A percentile compares a stretch with the other conserved stretches of the same genome.
These are phyloP conservation scores for Diaporthe vaccinii DNA, from an alignment of 2,329 filamentous ascomycete species.

Conservation along the genomic window DNA sequence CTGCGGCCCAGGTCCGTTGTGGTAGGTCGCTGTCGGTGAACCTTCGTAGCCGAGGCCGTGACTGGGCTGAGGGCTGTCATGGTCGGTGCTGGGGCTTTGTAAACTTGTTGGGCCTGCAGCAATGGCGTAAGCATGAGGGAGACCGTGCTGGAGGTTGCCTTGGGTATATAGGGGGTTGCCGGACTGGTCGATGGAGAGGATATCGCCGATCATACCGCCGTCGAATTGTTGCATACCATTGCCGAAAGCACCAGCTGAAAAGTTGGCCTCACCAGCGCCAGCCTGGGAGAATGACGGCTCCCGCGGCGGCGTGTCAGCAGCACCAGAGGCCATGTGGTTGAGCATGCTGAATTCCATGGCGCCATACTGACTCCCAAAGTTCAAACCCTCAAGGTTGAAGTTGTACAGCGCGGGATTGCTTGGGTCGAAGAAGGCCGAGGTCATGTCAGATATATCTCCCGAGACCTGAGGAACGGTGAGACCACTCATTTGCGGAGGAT, in stretches of 20 bases:
- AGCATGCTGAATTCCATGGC: constrained; percentile 97
- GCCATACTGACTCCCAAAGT: constrained; percentile 96
- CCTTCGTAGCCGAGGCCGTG: constrained; percentile 66
- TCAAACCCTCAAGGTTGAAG: constrained; percentile 93
- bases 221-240: constrained; percentile 65
- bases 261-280: constrained; percentile 54
- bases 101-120: constrained; percentile 73
- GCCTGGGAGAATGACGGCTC: constrained; percentile 66
- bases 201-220: constrained; percentile 66
- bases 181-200: constrained; percentile 65
- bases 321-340: constrained; percentile 93
- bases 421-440: constrained; percentile 81
- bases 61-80: constrained; percentile 71
- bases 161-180: constrained; percentile 65
- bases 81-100: constrained; percentile 75
- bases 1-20: constrained; percentile 43
- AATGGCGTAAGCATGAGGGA: constrained; percentile 76
- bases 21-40: constrained; percentile 61
- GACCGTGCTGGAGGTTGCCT: constrained; percentile 71
- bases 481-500: constrained; percentile 59
- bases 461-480: constrained; percentile 65
- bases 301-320: constrained; percentile 81
- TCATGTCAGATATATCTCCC: constrained; percentile 65
- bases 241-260: constrained; percentile 62
- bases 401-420: constrained; percentile 95